Conservation (phyloP, 164 flowering plant species). For the Magnolia kwangsiensis region DNA sequence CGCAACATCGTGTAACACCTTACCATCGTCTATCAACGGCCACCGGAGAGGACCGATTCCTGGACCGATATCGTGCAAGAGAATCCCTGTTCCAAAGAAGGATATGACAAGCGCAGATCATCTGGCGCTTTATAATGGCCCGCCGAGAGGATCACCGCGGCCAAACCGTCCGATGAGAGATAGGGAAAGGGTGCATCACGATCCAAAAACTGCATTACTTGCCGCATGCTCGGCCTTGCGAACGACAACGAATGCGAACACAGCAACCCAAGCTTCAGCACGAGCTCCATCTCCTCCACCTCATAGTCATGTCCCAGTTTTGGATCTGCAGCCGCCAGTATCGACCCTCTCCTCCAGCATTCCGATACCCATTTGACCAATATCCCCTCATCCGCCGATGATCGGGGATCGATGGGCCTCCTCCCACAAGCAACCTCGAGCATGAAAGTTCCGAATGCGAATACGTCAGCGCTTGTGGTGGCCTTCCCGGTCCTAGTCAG, state of each 20-base stretch:
- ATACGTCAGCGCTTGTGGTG: conserved; percentile 3
- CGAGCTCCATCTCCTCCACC: conserved; percentile 13
- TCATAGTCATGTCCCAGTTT: conserved; percentile 8
- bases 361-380: conserved; percentile 26
- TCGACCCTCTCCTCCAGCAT: background rate
- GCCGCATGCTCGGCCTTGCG: conserved; percentile 15
- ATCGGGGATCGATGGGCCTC: too few species aligned
- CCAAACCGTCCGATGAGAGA: background rate
- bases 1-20: too few species aligned
- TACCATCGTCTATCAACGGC: background rate
- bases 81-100: too few species aligned
- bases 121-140: too few species aligned
- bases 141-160: background rate
- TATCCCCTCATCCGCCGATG: conserved; percentile 11
- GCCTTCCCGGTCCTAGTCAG: conserved; percentile 28
- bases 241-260: conserved; percentile 9
- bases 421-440: conserved; percentile 32
- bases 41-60: conserved; percentile 2
- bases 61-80: background rate
- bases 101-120: background rate
- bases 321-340: conserved; percentile 14
- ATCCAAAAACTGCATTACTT: conserved; percentile 11
- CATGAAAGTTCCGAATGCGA: conserved; percentile 31
- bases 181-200: conserved; percentile 1
- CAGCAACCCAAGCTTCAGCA: conserved; percentile 19